phyloP scores from a whole-genome alignment of 108 stramenopile genomes.

The Skeletonema costatum region DNA sequence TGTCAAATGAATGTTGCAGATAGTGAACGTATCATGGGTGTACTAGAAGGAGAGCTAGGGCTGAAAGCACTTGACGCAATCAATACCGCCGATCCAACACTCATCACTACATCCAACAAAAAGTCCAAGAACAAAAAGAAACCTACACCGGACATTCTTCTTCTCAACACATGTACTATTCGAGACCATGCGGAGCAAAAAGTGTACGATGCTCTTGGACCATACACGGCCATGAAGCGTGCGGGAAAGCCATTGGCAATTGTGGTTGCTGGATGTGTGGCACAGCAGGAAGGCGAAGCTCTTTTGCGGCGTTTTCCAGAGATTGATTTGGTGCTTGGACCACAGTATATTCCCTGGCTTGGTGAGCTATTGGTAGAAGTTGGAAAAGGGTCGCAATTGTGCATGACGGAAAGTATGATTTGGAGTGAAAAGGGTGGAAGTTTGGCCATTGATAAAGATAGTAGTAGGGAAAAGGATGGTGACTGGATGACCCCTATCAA shows the following conservation, averaged over 20 bases:
- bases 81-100: constrained; percentile 19
- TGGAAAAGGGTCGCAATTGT: constrained; percentile 39
- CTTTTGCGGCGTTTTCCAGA: constrained; percentile 90
- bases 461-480: constrained; percentile 42
- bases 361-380: constrained; percentile 42
- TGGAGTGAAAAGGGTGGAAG: constrained; percentile 40
- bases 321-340: constrained; percentile 93
- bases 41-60: constrained; percentile 66
- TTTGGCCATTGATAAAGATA: constrained; percentile 5
- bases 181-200: constrained; percentile 91
- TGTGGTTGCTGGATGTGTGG: constrained; percentile 96
- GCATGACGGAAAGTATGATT: constrained; percentile 48
- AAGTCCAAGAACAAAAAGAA: constrained; percentile 24
- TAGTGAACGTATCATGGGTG: constrained; percentile 89
- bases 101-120: background rate
- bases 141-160: constrained; percentile 64
- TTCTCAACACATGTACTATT: constrained; percentile 88
- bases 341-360: constrained; percentile 83
- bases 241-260: constrained; percentile 84
- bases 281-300: constrained; percentile 96
- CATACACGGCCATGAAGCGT: constrained; percentile 81
- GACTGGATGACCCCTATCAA: constrained; percentile 46
- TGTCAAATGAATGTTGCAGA: constrained; percentile 98
- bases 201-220: constrained; percentile 77
- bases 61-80: constrained; percentile 15